Base-by-base conservation (phyloP, 306 rosid species). In the Inga oerstediana region DNA sequence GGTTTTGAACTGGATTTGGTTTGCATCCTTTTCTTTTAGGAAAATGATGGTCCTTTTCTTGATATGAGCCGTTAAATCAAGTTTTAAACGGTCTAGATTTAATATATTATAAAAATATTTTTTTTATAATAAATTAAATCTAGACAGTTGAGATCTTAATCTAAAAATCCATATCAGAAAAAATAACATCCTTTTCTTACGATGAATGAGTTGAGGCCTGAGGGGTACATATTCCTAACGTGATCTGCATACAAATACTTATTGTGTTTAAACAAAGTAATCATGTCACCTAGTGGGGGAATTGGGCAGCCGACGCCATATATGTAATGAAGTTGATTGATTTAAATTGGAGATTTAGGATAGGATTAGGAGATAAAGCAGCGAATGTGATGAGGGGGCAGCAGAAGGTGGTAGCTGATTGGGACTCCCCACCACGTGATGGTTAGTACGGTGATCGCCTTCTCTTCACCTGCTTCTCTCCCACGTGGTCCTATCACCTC, bases 361-460 rank as follows among this genome's bases (percentile, higher is more conserved):
- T 0, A 16, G 39, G 20, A 73, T 14, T 3, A 4, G 37, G 19
- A 62, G 69, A 52, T 52, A 52, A 52, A 16, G 54, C 54, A 4
- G 17, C 4, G 14, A 2, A 5, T 4, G 59, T 5, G 35, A 5
- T 1, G 17, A 11, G 48, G 5, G 5, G 7, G 37, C 72, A 74
- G 27, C 75, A 10, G 12, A 62, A 46, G 41, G 65, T 81, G 67
- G 79, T 13, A 16, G 67, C 52, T 72, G 84, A 81, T 34, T 4
- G 32, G 2, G 79, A 74, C 84, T 73, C 11, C n/a, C 32, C 78
- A 62, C 79, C 79, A 74, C 77, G 68, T 74, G 84, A 74, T 22
- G 74, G 41, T 46, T 19, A 70, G 72, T 34, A 71, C 61, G 22
- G 19, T 24, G 10, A 58, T 58, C 8, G 4, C 30, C 30, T 58